Evolutionary conservation across 2,329 filamentous ascomycete species (phyloP), one percentile per base, ranked within the genome.

Genomic region (Arthrobotrys musiformis): DNA sequence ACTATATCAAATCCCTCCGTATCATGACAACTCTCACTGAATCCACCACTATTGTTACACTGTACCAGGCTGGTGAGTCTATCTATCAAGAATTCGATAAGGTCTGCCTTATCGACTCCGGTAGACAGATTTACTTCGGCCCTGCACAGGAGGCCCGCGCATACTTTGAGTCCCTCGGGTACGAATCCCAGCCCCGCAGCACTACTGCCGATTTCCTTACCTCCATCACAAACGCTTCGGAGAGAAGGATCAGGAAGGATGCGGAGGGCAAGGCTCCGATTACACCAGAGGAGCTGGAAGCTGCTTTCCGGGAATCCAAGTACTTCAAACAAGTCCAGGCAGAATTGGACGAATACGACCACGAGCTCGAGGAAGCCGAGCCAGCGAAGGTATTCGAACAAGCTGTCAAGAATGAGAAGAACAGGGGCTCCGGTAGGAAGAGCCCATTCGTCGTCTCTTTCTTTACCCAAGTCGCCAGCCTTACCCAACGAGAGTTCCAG

Each of bases 181-280:
- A 89, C 82, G 81, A 88, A 58, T 89, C 85, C 11, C 85, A 85
- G 0, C 83, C 85, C 0, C 82, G 85, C 9, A 85, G 90, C 81
- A 94, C 92, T 0, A 93, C 92, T 0, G 89, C 91, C 1, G 92
- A 94, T 82, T 94, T 93, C 84, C 83, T 94, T 50, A 93, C 92
- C 0, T 90, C 91, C 0, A 86, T 93, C 15, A 93, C 91, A 0
- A 92, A 94, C 81, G 88, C 90, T 0, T 88, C 87, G 8, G 92
- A 93, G 81, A 87, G 93, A 37, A 86, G 87, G 15, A 90, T 93
- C 82, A 88, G 52, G 5, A 90, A 19, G 83, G 91, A 90, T 0
- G 90, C 86, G 79, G 89, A 93, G 80, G 85, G 87, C 7, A 88
- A 87, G 2, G 88, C 90, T 0, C 92, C 92, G 0, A 91, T 90